These are phyloP conservation scores for Penicillium sp. DNA, from an alignment of 2,329 filamentous ascomycete species.

Conservation along the genomic window DNA sequence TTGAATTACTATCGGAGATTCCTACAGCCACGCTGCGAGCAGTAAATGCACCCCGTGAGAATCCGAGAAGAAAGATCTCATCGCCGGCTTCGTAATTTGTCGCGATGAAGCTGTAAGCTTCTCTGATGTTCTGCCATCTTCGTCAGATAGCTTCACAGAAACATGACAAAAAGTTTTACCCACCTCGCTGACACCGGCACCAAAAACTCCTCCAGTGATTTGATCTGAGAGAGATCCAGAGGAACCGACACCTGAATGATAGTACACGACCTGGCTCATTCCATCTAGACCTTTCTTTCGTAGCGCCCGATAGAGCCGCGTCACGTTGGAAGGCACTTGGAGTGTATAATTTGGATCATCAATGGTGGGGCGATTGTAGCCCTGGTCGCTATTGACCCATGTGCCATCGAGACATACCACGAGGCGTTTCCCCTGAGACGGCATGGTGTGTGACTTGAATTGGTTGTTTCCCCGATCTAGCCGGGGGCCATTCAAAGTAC, in stretches of 20 bases:
- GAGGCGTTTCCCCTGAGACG: conserved; percentile 20
- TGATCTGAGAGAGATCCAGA: conserved; percentile 20
- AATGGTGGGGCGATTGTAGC: conserved; percentile 19
- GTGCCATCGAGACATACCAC: conserved; percentile 26
- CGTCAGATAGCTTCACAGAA: not conserved
- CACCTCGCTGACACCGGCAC: conserved; percentile 24
- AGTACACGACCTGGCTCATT: conserved; percentile 23
- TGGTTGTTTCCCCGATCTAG: not conserved
- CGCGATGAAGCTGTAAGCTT: conserved; percentile 35
- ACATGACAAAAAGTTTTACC: not conserved
- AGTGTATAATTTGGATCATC: conserved; percentile 22
- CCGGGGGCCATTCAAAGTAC: not conserved
- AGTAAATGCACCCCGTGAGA: conserved; percentile 44
- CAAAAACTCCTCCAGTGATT: conserved; percentile 23
- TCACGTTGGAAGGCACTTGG: conserved; percentile 24
- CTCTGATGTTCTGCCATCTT: conserved; percentile 20
- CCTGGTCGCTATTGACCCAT: conserved; percentile 28
- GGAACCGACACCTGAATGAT: conserved; percentile 24
- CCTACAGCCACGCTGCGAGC: conserved; percentile 39
- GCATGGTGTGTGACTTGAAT: conserved; percentile 14
- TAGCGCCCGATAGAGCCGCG: conserved; percentile 22
- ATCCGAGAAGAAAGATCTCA: conserved; percentile 44
- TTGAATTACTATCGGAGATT: not conserved
- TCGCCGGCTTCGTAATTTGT: conserved; percentile 42
- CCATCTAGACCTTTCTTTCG: conserved; percentile 20